Evolutionary conservation across 495 filamentous ascomycete species (phyloP).

Genomic region (Beverwykella pulmonaria): DNA sequence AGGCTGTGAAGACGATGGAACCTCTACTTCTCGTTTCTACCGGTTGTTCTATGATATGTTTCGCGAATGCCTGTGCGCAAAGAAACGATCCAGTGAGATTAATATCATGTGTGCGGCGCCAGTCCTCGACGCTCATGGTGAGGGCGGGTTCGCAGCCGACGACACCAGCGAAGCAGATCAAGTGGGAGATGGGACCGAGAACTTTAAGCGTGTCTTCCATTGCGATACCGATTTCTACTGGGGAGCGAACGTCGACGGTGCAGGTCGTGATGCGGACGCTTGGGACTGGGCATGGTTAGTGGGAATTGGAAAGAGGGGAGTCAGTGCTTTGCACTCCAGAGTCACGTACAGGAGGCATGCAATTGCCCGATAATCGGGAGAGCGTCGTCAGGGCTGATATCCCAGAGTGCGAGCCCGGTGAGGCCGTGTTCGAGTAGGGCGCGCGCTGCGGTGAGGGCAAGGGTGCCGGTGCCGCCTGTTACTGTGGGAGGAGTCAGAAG

Average conservation of each 20-base stretch:
- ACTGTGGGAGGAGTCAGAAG: slow-evolving; percentile 45
- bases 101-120: slow-evolving; percentile 64
- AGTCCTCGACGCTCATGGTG: slow-evolving; percentile 58
- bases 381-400: slow-evolving; percentile 56
- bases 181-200: slow-evolving; percentile 59
- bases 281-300: slow-evolving; percentile 46
- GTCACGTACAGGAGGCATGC: slow-evolving; percentile 47
- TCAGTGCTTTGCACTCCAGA: neutral
- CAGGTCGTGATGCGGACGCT: slow-evolving; percentile 51
- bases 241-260: slow-evolving; percentile 62
- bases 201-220: slow-evolving; percentile 47
- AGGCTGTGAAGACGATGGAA: slow-evolving; percentile 66
- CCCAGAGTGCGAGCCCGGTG: slow-evolving; percentile 62
- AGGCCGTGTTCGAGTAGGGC: slow-evolving; percentile 76
- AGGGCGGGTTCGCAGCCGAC: slow-evolving; percentile 62
- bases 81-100: slow-evolving; percentile 71
- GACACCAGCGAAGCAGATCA: slow-evolving; percentile 70
- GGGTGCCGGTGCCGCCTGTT: slow-evolving; percentile 70
- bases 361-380: slow-evolving; percentile 50
- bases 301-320: neutral
- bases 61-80: slow-evolving; percentile 66
- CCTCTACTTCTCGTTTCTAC: slow-evolving; percentile 58
- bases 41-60: slow-evolving; percentile 38
- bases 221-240: slow-evolving; percentile 43
- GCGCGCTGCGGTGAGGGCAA: slow-evolving; percentile 60